A percentile compares a stretch with the other conserved stretches of the same genome.
phyloP scores from a whole-genome alignment of 2,329 filamentous ascomycete species.

The Zymoseptoria tritici region DNA sequence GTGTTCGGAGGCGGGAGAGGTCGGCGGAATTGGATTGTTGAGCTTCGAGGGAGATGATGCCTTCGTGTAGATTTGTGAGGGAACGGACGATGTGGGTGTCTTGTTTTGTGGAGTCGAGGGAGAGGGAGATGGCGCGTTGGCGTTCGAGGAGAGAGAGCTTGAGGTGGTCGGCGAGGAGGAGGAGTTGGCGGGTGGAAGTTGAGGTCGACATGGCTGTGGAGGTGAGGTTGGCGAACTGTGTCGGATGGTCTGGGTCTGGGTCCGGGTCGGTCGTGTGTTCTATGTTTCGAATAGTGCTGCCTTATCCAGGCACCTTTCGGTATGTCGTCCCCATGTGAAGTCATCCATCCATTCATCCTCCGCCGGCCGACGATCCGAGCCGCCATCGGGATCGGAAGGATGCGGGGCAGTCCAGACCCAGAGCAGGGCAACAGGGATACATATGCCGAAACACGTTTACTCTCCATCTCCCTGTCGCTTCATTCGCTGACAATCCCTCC shows the following conservation, averaged over 20 bases:
- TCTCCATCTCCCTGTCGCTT: too few relatives aligned
- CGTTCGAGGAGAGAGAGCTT: slow-evolving; percentile 91
- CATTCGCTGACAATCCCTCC: too few relatives aligned
- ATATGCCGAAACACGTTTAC: too few relatives aligned
- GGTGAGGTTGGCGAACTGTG: background rate
- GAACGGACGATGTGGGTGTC: slow-evolving; percentile 85
- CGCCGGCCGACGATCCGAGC: background rate
- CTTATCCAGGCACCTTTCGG: too few relatives aligned
- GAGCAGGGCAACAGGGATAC: too few relatives aligned
- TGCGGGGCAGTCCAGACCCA: too few relatives aligned
- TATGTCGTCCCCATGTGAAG: background rate
- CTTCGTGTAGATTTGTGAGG: slow-evolving; percentile 75
- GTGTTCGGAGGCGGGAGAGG: slow-evolving; percentile 60
- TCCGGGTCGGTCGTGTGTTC: background rate
- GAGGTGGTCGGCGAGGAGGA: slow-evolving; percentile 91
- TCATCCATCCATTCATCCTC: background rate
- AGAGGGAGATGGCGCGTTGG: slow-evolving; percentile 73
- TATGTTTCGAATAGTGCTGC: background rate
- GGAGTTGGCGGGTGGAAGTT: slow-evolving; percentile 59
- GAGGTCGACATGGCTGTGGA: slow-evolving; percentile 8
- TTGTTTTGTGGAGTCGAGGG: slow-evolving; percentile 64
- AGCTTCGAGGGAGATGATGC: slow-evolving; percentile 61
- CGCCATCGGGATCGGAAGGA: background rate
- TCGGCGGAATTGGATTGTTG: slow-evolving; percentile 51
- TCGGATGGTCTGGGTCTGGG: too few relatives aligned